phyloP scores from a whole-genome alignment of 139 green algal species.

The Auxenochlorella pyrenoidosa region DNA sequence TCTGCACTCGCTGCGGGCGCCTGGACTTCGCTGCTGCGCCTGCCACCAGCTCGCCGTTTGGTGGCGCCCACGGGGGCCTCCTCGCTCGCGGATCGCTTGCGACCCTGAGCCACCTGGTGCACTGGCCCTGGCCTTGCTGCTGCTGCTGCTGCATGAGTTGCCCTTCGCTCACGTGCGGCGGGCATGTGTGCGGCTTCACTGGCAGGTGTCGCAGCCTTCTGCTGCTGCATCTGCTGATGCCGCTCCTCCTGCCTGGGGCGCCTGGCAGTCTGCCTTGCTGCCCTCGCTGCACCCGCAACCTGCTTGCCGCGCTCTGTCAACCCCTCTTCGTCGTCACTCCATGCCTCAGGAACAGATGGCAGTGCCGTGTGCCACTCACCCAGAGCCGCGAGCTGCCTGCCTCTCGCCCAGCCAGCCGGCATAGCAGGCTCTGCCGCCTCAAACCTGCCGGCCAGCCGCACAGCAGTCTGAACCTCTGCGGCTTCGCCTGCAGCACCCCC shows the following conservation, averaged over 20 bases:
- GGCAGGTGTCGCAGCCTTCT: not conserved
- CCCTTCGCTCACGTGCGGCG: not conserved
- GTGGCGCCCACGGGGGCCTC: not conserved
- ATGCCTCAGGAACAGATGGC: not conserved
- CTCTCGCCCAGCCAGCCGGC: not conserved
- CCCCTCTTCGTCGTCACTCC: not conserved
- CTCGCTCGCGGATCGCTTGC: not conserved
- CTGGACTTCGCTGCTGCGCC: not conserved
- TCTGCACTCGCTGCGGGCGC: not conserved
- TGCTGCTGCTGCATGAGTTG: not conserved
- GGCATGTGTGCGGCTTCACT: not conserved
- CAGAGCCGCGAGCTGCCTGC: not conserved
- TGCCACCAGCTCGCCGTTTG: not conserved
- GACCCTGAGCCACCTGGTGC: not conserved
- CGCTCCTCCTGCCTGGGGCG: not conserved
- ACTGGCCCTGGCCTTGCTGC: not conserved
- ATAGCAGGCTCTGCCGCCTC: not conserved
- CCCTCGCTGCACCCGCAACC: not conserved
- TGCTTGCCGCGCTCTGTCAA: not conserved
- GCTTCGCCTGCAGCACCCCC: not conserved
- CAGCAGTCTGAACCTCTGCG: not conserved
- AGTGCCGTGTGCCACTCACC: not conserved
- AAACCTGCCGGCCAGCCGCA: no score
- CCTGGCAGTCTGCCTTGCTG: not conserved
- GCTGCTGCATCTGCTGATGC: not conserved